These are phyloP conservation scores for Hordeum marinum DNA, from an alignment of 176 grass and related monocot genomes.

Conservation along the genomic window DNA sequence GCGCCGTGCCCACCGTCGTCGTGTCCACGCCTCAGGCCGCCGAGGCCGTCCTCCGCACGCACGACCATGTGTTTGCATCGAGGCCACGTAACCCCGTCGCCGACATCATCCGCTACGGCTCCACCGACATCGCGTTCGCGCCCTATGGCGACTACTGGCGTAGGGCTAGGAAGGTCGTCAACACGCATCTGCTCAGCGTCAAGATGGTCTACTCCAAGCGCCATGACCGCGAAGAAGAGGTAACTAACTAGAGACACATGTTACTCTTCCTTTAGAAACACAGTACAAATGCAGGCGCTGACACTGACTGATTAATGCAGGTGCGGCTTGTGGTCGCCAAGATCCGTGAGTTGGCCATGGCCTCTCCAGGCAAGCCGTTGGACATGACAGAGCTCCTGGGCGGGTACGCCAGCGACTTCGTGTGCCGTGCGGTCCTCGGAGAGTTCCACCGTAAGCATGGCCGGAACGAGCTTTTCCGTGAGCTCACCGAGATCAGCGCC, in stretches of 20 bases:
- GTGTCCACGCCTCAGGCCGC: slow-evolving; percentile 34
- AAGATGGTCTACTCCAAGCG: background rate
- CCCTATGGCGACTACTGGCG: slow-evolving; percentile 38
- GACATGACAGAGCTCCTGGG: slow-evolving; percentile 31
- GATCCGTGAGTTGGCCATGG: background rate
- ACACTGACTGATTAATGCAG: background rate
- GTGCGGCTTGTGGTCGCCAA: background rate
- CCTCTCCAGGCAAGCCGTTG: background rate
- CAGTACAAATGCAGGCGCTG: too few species aligned
- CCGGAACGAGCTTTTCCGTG: slow-evolving; percentile 22
- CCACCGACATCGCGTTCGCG: slow-evolving; percentile 30
- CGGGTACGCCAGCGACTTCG: slow-evolving; percentile 22
- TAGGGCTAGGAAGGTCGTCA: slow-evolving; percentile 19
- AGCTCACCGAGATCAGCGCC: slow-evolving; percentile 26
- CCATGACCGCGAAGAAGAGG: background rate
- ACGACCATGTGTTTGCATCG: slow-evolving; percentile 43
- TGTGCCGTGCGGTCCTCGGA: slow-evolving; percentile 31
- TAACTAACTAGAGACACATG: too few species aligned
- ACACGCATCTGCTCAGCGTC: slow-evolving; percentile 25
- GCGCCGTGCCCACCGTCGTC: slow-evolving; percentile 14
- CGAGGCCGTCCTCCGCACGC: slow-evolving; percentile 28
- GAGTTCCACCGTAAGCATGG: background rate
- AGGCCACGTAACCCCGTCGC: slow-evolving; percentile 18
- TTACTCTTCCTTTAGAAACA: too few species aligned
- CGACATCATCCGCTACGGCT: slow-evolving; percentile 17